Percentiles rank a stretch among this genome's conserved stretches.
phyloP scores from a whole-genome alignment of 345 rosid species.

The Dimocarpus longan region DNA sequence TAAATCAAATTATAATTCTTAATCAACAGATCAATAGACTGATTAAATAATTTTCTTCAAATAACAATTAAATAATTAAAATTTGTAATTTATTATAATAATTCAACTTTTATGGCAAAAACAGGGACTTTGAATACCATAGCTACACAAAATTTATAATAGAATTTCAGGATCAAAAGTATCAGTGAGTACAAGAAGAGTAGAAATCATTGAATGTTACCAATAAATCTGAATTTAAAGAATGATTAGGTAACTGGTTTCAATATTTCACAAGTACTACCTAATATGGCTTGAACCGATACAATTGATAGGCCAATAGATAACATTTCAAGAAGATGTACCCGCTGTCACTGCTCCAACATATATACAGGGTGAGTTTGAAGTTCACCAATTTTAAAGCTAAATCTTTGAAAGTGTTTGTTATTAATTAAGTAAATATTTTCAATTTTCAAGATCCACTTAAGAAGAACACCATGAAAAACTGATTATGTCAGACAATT shows the following conservation, averaged over 20 bases:
- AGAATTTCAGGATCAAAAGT: not conserved
- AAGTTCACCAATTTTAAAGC: not conserved
- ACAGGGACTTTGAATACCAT: not conserved
- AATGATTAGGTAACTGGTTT: conserved; percentile 1
- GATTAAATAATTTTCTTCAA: too few species aligned
- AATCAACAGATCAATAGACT: too few species aligned
- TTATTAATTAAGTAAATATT: not conserved
- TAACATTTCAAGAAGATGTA: not conserved
- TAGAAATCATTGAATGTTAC: not conserved
- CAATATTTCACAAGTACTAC: conserved; percentile 1
- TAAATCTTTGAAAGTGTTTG: not conserved
- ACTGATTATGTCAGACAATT: too few species aligned
- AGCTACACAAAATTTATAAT: not conserved
- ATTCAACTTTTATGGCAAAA: not conserved
- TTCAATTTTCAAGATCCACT: too few species aligned
- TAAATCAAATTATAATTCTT: too few species aligned
- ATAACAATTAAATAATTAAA: too few species aligned
- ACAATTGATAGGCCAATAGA: not conserved
- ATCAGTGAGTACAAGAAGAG: not conserved
- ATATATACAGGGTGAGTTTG: not conserved
- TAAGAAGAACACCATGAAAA: too few species aligned
- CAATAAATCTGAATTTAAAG: not conserved
- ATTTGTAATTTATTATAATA: not conserved
- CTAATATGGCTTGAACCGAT: not conserved
- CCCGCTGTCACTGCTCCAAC: not conserved